Base-by-base conservation (phyloP, 768 basidiomycete species). In the Xerocomus brunneocitrinus region DNA sequence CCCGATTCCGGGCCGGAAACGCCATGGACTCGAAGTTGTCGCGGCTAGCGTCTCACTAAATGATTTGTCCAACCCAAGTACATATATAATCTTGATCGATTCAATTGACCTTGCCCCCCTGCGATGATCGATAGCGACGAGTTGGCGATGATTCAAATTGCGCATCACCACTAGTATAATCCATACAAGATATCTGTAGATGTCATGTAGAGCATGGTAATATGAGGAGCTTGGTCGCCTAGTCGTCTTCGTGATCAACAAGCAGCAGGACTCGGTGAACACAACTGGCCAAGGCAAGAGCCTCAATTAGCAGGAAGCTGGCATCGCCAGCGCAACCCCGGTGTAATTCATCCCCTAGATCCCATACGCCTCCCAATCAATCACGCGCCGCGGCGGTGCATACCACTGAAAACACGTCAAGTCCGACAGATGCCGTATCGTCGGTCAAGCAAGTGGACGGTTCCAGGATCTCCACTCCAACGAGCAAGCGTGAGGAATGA, bases 401-500 rank as follows among this genome's bases (percentile, higher is more conserved):
- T 19, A 19, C 19, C 19, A 53, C 36, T 57, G 62, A 46, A 72
- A 68, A 6, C 55, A 48, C 8, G 47, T 55, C 57, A 88, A 72
- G 64, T 87, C 86, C 44, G 74, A 75, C 28, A 87, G 72, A 72
- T 86, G 87, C 30, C 85, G 83, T 89, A 88, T 89, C 36, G 89
- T 91, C 3, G 89, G 89, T 28, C 89, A 73, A 8, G 89, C 89
- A 64, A 91, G 89, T n/a, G 89, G 89, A 64, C 89, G 91, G 52
- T 89, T 86, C 89, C 89, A 91, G 1, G 54, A 91, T 79, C 87
- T 90, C 27, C 31, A 5, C 36, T 24, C 38, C 31, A 24, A 30
- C 4, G 1, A n/a, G 24, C 9, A 8, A 45, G 19, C 24, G 14
- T 36, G 3, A 5, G 1, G 22, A 35, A 53, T 4, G 16, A 28